Base-by-base conservation (phyloP, 75 land plant species). In the Picea sitchensis region DNA sequence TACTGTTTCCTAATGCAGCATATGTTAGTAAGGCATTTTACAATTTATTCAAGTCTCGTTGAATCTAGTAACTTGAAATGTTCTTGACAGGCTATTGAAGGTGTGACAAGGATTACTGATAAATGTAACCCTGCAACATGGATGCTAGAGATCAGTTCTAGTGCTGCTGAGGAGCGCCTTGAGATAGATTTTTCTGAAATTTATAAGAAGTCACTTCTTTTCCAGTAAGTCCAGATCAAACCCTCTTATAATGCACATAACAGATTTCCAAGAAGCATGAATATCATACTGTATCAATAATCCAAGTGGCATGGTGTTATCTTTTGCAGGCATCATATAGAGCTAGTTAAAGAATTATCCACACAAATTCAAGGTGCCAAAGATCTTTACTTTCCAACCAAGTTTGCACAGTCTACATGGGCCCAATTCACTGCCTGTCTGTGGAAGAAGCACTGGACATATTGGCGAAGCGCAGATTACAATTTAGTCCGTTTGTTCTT, bases 381-480 rank as follows among this genome's bases (percentile, higher is more conserved):
- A 44, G 95, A 88, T 54, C 81, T 92, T 8, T 54, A 77, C 51
- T 92, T 92, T 80, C 87, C 87, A 13, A 84, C 95, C 18, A 75
- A 83, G 74, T 91, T 85, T 79, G 68, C 86, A 3, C 91, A 85
- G 47, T 54, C 79, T 5, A 78, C 77, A 15, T 78, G 58, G 71
- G 68, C 80, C 4, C 90, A 89, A 61, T 87, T 84, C 21, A 57
- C 76, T 2, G 67, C 80, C 8, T 84, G 77, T 78, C 77, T 88
- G 36, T 91, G 93, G 93, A 93, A 93, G 81, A 89, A 91, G 57
- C 77, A 84, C 76, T 77, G 83, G 82, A 92, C 95, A 26, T 93
- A 93, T 72, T 93, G 95, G 95, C 84, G 91, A 15, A 85, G 90
- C 76, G 85, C 93, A 30, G 85, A 84, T 30, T 90, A 93, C 78